Evolutionary conservation across 306 rosid species (phyloP), one percentile per base, ranked within the genome.

Genomic region (Dryas octopetala): DNA sequence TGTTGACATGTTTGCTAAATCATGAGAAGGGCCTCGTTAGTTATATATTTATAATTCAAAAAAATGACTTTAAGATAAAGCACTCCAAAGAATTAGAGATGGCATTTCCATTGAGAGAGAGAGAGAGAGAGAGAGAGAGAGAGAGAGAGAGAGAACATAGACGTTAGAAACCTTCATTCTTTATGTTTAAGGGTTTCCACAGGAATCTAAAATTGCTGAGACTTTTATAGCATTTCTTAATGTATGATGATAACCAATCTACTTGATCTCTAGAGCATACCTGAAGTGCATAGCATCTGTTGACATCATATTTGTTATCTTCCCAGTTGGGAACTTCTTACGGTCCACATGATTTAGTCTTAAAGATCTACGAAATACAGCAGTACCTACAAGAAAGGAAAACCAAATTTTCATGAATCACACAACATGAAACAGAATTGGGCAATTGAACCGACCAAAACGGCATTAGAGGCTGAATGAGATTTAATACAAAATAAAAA

Each of bases 221-320:
- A 23, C 23, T 23, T 23, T 23, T 23, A 23, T 23, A 23, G 23
- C 23, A 23, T 23, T 23, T 23, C 23, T 23, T 23, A 23, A 23
- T 23, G 23, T 23, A 23, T 23, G 23, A 23, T 54, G 7, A 28
- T 32, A 50, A 9, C 13, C 62, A 58, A 9, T 68, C 48, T 43
- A 19, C 9, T 13, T 68, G 72, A 51, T 51, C n/a, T 62, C 4
- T 7, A 40, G 26, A 57, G n/a, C 12, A 61, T 81, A 91, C 96
- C 91, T 93, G 93, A 49, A 91, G 71, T 61, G 97, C 80, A 79
- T 81, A 48, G 92, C 92, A 84, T 93, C 98, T 68, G 98, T 81
- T 69, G 97, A 85, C 75, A 93, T 86, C 98, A 91, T 86, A 86
- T 93, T 93, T 81, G 91, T 89, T 53, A 93, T 88, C 87, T 84